Evolutionary conservation across 495 filamentous ascomycete genomes (phyloP), one percentile per base, ranked within the genome.

Genomic region (Penicillium parvum): DNA sequence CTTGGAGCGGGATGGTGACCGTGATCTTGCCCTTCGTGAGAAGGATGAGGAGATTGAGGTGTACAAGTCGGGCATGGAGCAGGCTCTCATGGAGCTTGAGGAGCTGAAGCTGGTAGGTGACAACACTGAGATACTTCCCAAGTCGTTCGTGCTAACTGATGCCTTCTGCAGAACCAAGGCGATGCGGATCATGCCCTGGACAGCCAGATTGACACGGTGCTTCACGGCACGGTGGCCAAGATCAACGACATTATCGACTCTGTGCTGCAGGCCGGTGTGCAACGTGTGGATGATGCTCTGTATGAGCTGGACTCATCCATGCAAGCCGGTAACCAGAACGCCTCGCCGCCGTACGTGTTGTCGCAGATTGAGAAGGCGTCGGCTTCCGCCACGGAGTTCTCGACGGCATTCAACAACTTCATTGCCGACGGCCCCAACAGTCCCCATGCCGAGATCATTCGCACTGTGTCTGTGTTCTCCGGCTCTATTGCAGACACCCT

Each of bases 191-290:
- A 83, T 37, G 90, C 81, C 8, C 68, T 96, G 32, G 91, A 98
- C 58, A 84, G 86, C 19, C 87, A 96, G 68, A 83, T 98, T 41
- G 92, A 96, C 61, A 83, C 82, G 30, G 72, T 96, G 45, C 77
- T 96, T 32, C 77, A 90, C 32, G 81, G 84, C 37, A 89, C 88
- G 44, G 76, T 96, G 23, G 80, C 83, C 48, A 95, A 95, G 74
- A 87, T 98, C 66, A 90, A 91, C 73, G 90, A 96, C 39, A 95
- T 97, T 47, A 95, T 98, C 54, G 92, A 98, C 66, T 94, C 92
- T 3, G 92, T 98, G 23, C 74, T 98, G 25, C 89, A 95, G 65
- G 82, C 88, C 37, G 94, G 89, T 58, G 89, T 97, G 39, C 84
- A 90, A 64, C 85, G 92, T 27, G 90, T 98, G 30, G 92, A 98